A percentile compares a stretch with the other conserved stretches of the same genome.
These are phyloP conservation scores for Naganishia cerealis DNA, from an alignment of 1,284 basidiomycete species.

Conservation along the genomic window DNA sequence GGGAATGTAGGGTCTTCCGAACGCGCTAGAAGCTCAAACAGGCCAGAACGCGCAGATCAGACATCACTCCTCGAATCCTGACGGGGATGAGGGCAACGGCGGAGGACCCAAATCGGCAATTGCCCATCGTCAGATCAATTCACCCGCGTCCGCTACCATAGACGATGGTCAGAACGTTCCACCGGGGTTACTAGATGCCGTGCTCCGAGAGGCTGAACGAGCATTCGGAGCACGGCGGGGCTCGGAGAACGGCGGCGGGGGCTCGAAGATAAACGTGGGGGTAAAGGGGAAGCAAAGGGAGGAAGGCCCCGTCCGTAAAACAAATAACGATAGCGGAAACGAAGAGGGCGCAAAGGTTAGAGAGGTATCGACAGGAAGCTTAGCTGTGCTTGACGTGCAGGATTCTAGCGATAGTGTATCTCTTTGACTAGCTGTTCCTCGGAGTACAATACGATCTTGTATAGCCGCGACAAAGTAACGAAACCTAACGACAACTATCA, in stretches of 20 bases:
- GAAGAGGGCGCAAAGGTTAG: not conserved
- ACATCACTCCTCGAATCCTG: not conserved
- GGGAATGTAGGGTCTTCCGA: slow-evolving; percentile 13
- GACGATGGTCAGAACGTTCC: not conserved
- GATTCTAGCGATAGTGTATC: not conserved
- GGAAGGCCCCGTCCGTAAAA: not conserved
- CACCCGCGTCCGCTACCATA: not conserved
- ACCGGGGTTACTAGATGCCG: slow-evolving; percentile 3
- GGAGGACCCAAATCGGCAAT: not conserved
- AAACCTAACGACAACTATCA: no score
- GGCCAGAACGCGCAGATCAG: not conserved
- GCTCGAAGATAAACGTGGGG: not conserved
- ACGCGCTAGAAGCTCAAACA: slow-evolving; percentile 4
- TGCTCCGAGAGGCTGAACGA: slow-evolving; percentile 23
- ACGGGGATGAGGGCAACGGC: not conserved
- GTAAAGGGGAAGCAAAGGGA: not conserved
- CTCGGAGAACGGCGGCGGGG: not conserved
- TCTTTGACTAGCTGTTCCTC: not conserved
- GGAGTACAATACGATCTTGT: not conserved
- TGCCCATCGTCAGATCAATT: not conserved
- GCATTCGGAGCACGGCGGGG: not conserved
- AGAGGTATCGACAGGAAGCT: no score
- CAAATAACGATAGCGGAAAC: not conserved
- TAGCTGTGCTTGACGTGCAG: not conserved
- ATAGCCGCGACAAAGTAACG: not conserved